phyloP scores from a whole-genome alignment of 306 rosid genomes.

The Dryas octopetala region DNA sequence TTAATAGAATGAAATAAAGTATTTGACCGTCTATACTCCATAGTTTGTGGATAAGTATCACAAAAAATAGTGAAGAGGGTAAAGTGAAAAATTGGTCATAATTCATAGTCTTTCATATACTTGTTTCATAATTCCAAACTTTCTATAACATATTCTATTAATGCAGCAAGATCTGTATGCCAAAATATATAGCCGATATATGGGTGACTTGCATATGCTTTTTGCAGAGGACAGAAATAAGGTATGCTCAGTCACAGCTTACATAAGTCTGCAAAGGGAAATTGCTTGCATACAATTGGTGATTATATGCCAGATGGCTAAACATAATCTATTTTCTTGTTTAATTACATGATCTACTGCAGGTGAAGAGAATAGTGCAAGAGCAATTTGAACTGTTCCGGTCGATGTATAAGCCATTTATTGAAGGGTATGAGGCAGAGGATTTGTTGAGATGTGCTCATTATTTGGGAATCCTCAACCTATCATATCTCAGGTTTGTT shows the following conservation, averaged over 20 bases:
- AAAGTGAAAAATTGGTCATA: too few species aligned
- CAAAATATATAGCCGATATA: constrained; percentile 82
- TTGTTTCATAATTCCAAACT: too few species aligned
- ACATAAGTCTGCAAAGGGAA: constrained; percentile 3
- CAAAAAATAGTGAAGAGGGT: too few species aligned
- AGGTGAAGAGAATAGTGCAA: constrained; percentile 82
- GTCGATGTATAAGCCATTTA: constrained; percentile 71
- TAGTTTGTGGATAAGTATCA: too few species aligned
- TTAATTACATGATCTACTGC: constrained; percentile 20
- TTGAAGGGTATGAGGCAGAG: constrained; percentile 64
- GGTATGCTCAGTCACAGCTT: constrained; percentile 47
- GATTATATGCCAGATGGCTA: background rate
- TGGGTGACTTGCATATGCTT: constrained; percentile 87
- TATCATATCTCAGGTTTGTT: constrained; percentile 67
- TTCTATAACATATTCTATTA: constrained; percentile 11
- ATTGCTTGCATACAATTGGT: background rate
- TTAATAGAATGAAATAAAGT: too few species aligned
- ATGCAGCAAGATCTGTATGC: constrained; percentile 88
- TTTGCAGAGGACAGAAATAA: constrained; percentile 93
- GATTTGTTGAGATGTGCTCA: constrained; percentile 56
- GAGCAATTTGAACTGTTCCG: constrained; percentile 76
- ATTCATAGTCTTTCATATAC: too few species aligned
- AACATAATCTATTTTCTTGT: background rate
- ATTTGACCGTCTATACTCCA: too few species aligned
- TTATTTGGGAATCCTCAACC: constrained; percentile 35